Percentiles rank a stretch among this genome's conserved stretches.
phyloP scores from a whole-genome alignment of 805 yeast species.

The Suhomyces faveliae region DNA sequence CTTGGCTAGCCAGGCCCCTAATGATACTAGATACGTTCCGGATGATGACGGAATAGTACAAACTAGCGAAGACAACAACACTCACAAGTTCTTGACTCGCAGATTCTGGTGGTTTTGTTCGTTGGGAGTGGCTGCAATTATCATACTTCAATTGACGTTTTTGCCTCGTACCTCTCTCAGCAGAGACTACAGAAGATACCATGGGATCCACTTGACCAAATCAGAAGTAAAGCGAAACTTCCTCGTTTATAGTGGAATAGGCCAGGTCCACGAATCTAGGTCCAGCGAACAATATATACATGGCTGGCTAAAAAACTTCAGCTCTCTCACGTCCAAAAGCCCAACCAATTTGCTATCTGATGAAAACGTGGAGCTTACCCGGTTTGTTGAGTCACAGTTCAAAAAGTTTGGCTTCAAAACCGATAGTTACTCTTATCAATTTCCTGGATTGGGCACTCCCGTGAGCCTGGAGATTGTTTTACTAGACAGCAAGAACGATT shows the following conservation, averaged over 20 bases:
- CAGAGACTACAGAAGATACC: conserved; percentile 75
- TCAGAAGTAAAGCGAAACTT: conserved; percentile 68
- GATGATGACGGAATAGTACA: background rate
- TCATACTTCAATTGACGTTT: conserved; percentile 65
- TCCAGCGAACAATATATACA: conserved; percentile 27
- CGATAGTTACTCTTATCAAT: conserved; percentile 13
- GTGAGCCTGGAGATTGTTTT: conserved; percentile 25
- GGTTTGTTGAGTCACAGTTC: conserved; percentile 26
- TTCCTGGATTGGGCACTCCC: conserved; percentile 21
- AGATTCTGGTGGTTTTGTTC: conserved; percentile 47
- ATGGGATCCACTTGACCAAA: conserved; percentile 61
- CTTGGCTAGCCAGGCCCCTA: background rate
- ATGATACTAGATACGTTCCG: background rate
- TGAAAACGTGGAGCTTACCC: conserved; percentile 25
- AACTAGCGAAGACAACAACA: background rate
- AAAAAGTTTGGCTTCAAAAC: conserved; percentile 28
- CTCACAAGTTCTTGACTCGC: background rate
- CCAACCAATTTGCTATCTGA: conserved; percentile 23
- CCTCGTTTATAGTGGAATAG: conserved; percentile 35
- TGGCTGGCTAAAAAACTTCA: conserved; percentile 28
- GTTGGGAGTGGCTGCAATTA: conserved; percentile 50
- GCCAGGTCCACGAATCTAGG: conserved; percentile 17
- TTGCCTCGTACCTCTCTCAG: conserved; percentile 82
- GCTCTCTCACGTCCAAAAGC: conserved; percentile 20
- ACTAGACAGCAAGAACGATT: conserved; percentile 18